Evolutionary conservation across 2,329 filamentous ascomycete species (phyloP), one percentile per base, ranked within the genome.

Genomic region (Paraphoma sp.): DNA sequence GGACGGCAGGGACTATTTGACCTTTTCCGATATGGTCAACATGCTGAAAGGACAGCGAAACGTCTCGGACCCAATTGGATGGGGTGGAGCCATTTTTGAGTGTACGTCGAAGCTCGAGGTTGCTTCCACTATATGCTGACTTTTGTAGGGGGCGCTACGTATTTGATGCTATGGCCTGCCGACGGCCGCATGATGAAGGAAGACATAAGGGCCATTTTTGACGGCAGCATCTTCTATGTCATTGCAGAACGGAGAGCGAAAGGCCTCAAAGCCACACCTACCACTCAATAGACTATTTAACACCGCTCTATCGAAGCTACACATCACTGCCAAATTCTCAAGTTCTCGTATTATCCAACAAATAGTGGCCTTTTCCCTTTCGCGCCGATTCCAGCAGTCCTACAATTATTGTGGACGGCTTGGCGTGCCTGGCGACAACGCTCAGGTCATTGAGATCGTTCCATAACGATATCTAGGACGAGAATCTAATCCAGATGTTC

Each of bases 121-220:
- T 10, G 28, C 6, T 45, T 2, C 1, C 6, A 16, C 8, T 18
- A 10, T 45, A n/a, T 38, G 28, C 50, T 53, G 4, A 53, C n/a
- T 17, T 1, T 45, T 7, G 4, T 64, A 78, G 80, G 80, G 79
- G 63, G 79, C 2, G 82, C 82, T 0, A 82, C 82, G 0, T 85
- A 83, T 54, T 63, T 86, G 14, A 73, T 87, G 44, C 72, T 86
- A 6, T 83, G 81, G 81, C 84, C 85, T 0, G 78, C 80, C 41
- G 83, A 87, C 65, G 85, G 85, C 0, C 75, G 76, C 48, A 80
- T 87, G 73, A 78, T 72, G 65, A 87, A 87, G 71, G 84, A 87
- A 45, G 85, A 87, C 51, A 77, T 85, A 16, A 69, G 82, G n/a
- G 67, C 79, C 7, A 73, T 84, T 6, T 85, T 81, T 61, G 82